phyloP scores from a whole-genome alignment of 257 asterid species.

The Prunella vulgaris region DNA sequence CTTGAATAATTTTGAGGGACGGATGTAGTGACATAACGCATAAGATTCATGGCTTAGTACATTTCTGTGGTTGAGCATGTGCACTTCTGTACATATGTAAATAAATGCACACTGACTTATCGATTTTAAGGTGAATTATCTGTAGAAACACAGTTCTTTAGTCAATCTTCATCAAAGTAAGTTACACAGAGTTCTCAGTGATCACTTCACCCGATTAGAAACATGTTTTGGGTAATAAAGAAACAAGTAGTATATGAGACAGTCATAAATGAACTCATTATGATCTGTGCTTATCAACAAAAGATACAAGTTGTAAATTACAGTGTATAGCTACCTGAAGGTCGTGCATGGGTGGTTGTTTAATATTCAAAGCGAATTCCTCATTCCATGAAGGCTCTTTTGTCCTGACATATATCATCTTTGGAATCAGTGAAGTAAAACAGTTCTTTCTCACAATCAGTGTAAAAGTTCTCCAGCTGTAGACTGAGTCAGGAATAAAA shows the following conservation, averaged over 20 bases:
- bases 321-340: slow-evolving; percentile 66
- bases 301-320: background rate
- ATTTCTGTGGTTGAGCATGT: background rate
- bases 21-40: background rate
- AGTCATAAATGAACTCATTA: background rate
- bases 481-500: slow-evolving; percentile 3
- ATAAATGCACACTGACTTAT: background rate
- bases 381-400: slow-evolving; percentile 97
- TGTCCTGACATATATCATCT: slow-evolving; percentile 51
- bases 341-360: slow-evolving; percentile 57
- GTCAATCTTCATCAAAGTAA: background rate
- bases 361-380: slow-evolving; percentile 84
- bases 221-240: background rate
- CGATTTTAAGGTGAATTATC: background rate
- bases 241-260: background rate
- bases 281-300: background rate
- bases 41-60: background rate
- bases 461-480: background rate
- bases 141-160: background rate
- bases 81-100: background rate
- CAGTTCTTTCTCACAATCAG: background rate
- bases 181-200: background rate
- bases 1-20: background rate
- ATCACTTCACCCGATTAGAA: background rate
- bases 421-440: background rate